These are phyloP conservation scores for Pythium rhizo-oryzae DNA, from an alignment of 352 stramenopile species.

Conservation along the genomic window DNA sequence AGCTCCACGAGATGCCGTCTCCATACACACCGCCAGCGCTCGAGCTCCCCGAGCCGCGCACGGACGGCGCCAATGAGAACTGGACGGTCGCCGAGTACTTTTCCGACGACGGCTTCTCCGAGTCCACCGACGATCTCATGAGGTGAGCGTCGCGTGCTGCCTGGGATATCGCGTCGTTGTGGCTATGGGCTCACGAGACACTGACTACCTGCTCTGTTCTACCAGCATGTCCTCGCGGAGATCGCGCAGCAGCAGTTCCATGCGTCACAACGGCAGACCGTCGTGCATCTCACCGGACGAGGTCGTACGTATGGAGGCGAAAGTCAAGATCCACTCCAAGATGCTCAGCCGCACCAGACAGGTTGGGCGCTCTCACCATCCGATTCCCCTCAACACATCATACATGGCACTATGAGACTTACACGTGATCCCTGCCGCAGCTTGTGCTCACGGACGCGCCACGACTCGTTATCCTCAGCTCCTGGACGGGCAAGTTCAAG, in stretches of 20 bases:
- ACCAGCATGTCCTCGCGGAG: constrained; percentile 33
- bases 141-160: no score
- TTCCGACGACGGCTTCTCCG: constrained; percentile 72
- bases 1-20: constrained; percentile 48
- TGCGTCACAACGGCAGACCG: constrained; percentile 46
- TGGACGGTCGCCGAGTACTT: constrained; percentile 86
- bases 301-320: constrained; percentile 67
- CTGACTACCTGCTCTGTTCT: background rate
- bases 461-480: constrained; percentile 68
- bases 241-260: constrained; percentile 68
- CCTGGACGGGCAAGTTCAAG: constrained; percentile 75
- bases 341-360: constrained; percentile 81
- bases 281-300: constrained; percentile 69
- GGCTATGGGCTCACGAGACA: no score
- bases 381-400: no score
- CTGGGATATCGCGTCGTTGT: no score
- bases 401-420: no score
- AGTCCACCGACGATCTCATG: constrained; percentile 71
- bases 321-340: constrained; percentile 76
- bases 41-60: constrained; percentile 54
- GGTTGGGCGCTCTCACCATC: constrained; percentile 29
- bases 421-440: constrained; percentile 7
- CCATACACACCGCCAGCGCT: constrained; percentile 63
- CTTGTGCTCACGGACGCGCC: constrained; percentile 74
- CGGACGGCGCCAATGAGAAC: constrained; percentile 69